Base-by-base conservation (phyloP, 768 basidiomycete species). In the Daedaleopsis sinensis region DNA sequence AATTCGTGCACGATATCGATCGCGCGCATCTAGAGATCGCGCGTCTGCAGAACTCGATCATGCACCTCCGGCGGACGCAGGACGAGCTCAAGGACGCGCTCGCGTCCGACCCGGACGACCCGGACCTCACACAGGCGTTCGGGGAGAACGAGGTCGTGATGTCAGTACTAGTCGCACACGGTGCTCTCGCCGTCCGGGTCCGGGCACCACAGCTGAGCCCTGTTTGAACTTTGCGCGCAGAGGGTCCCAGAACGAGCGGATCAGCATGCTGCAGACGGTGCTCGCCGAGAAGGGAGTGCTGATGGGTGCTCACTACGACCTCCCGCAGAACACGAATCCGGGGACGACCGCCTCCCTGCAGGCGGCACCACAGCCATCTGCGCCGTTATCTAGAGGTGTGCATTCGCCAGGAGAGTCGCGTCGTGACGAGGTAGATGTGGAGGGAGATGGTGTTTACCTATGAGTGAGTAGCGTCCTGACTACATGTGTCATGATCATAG, bases 121-220 rank as follows among this genome's bases (percentile, higher is more conserved):
- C 76, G 7, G 90, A 91, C 52, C 70, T 92, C 10, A 69, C 67
- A 36, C 78, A 82, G 49, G 91, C 87, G 11, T 72, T 87, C 9
- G 78, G 84, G 58, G 93, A 94, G 73, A 94, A 94, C 68, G 78
- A 86, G 65, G 73, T 65, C 2, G 88, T 90, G 44, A 90, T 94
- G 92, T 88, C 67, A 58, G 81, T 74, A n/a, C 38, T 32, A 12
- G 13, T 5, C 10, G 1, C 27, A 10, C 47, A 19, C n/a, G 44
- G 3, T 21, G 13, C 27, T 32, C 39, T 42, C 18, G 39, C 10
- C 39, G 39, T 42, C 10, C 3, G 13, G 3, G 18, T 11, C n/a
- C n/a, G 13, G 3, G 18, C 9, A 13, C n/a, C 15, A 55, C 10
- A 21, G 10, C 19, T 46, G 3, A 27, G 47, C 37, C 7, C 27